Conservation (phyloP, 768 basidiomycete genomes). For the Vararia minispora region DNA sequence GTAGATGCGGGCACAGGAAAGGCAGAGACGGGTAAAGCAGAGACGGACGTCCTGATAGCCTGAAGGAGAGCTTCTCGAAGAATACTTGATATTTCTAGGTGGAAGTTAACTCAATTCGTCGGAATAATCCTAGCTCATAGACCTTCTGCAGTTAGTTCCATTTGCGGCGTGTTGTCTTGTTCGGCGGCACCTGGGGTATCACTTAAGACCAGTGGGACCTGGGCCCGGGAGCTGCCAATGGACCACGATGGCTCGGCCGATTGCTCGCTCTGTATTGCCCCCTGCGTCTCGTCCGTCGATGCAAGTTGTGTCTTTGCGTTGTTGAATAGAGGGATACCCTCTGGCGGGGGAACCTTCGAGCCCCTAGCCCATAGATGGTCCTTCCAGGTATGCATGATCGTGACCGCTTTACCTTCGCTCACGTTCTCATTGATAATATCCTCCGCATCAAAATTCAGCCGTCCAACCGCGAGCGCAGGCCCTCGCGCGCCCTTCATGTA, state of each 20-base stretch:
- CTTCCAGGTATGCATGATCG: slow-evolving; percentile 64
- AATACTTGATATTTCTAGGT: slow-evolving; percentile 48
- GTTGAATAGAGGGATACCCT: no score
- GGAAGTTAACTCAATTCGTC: no score
- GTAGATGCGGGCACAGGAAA: slow-evolving; percentile 72
- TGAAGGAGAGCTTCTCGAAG: slow-evolving; percentile 57
- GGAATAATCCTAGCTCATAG: not conserved
- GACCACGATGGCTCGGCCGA: no score
- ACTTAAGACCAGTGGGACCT: no score
- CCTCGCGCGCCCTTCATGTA: slow-evolving; percentile 27
- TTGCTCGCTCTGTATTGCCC: no score
- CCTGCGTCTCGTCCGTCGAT: no score
- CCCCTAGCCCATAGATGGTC: slow-evolving; percentile 70
- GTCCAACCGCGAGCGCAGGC: slow-evolving; percentile 66
- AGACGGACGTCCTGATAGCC: slow-evolving; percentile 41
- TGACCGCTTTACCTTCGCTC: slow-evolving; percentile 63
- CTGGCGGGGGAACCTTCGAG: slow-evolving; percentile 45
- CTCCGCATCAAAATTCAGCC: slow-evolving; percentile 39
- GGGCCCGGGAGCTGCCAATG: no score
- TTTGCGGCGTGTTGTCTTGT: no score
- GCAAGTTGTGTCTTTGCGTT: slow-evolving; percentile 17
- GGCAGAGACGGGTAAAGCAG: slow-evolving; percentile 33
- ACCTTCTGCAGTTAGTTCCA: slow-evolving; percentile 22
- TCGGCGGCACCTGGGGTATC: no score
- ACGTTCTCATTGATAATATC: slow-evolving; percentile 25